Conservation (phyloP, 345 rosid species). For the Barbarea vulgaris region DNA sequence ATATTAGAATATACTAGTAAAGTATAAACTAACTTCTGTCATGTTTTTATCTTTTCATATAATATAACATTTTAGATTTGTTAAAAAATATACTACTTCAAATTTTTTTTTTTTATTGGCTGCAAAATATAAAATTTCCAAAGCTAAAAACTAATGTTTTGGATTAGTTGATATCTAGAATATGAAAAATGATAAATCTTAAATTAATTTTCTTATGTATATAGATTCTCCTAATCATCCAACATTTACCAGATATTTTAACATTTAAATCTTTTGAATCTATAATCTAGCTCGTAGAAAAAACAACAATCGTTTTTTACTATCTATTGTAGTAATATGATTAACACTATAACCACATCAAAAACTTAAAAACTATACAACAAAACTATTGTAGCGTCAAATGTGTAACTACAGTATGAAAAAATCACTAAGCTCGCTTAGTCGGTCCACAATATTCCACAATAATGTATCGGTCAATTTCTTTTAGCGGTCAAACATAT, state of each 20-base stretch:
- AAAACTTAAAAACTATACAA: neutral
- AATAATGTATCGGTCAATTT: slow-evolving; percentile 29
- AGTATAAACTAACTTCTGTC: neutral
- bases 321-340: neutral
- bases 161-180: neutral
- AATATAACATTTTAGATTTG: neutral
- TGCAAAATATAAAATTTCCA: neutral
- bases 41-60: neutral
- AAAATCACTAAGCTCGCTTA: neutral
- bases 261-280: neutral
- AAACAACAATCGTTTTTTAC: neutral
- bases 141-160: neutral
- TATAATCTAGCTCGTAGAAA: neutral
- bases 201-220: neutral
- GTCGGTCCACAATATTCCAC: neutral
- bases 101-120: neutral
- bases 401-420: neutral
- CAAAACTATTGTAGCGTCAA: neutral
- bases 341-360: neutral
- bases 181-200: neutral
- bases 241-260: neutral
- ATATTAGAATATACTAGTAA: neutral
- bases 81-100: neutral
- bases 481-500: neutral
- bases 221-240: neutral